Evolutionary conservation across 148 eudicot species (phyloP).

Genomic region (Amaranthus cruentus): DNA sequence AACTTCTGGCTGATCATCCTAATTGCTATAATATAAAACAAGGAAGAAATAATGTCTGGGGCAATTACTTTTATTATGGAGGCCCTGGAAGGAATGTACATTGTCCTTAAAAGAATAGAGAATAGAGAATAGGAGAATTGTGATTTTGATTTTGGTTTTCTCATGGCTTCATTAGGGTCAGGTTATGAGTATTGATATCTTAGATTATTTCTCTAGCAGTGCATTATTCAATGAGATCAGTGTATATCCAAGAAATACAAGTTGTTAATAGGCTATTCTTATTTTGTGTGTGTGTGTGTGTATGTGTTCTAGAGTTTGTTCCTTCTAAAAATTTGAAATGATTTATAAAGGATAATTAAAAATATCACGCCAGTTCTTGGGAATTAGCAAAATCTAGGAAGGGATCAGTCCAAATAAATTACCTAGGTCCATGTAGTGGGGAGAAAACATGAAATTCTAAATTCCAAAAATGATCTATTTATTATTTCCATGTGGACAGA

Average conservation of each 20-base stretch:
- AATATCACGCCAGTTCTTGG: neutral
- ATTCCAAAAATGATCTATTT: constrained; percentile 5
- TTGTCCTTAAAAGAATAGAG: constrained; percentile 44
- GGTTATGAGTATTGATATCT: no score
- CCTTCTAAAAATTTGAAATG: constrained; percentile 8
- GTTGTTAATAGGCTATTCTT: constrained; percentile 8
- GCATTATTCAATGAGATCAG: neutral
- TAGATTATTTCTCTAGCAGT: no score
- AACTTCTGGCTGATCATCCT: constrained; percentile 88
- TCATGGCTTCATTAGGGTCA: constrained; percentile 8
- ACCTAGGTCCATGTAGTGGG: constrained; percentile 22
- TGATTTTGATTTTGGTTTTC: neutral
- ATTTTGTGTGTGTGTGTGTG: neutral
- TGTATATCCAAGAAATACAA: constrained; percentile 20
- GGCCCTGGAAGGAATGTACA: constrained; percentile 84
- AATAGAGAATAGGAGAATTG: neutral
- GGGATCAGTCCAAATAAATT: neutral
- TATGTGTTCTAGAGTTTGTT: neutral
- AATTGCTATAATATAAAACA: constrained; percentile 77
- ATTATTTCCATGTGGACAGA: constrained; percentile 6
- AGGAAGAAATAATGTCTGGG: constrained; percentile 82
- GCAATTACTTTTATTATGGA: constrained; percentile 87
- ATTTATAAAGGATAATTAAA: neutral
- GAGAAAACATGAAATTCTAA: constrained; percentile 7
- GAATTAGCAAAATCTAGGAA: neutral